A percentile compares a stretch with the other conserved stretches of the same genome.
phyloP scores from a whole-genome alignment of 495 filamentous ascomycete genomes.

The Parachaetomium inaequale region DNA sequence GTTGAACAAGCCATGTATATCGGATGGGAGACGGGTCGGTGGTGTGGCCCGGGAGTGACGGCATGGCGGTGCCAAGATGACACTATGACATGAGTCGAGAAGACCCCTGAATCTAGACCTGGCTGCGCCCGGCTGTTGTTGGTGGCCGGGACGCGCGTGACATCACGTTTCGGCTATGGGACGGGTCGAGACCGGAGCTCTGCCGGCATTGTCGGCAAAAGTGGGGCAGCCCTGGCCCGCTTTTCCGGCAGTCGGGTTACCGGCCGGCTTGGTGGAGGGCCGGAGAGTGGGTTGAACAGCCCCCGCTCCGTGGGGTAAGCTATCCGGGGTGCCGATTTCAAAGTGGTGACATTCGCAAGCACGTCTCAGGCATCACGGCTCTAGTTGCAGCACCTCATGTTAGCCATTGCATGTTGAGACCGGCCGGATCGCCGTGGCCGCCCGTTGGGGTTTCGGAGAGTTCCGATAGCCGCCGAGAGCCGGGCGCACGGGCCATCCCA shows the following conservation, averaged over 20 bases:
- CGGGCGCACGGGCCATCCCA: constrained; percentile 1
- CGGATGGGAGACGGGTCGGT: not conserved
- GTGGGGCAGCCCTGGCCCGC: constrained; percentile 4
- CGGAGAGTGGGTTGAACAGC: not conserved
- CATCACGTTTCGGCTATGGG: constrained; percentile 17
- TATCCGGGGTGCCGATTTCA: not conserved
- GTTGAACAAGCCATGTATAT: not conserved
- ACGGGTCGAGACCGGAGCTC: constrained; percentile 8
- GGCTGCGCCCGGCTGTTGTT: not conserved
- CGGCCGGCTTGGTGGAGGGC: not conserved
- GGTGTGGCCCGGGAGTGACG: not conserved
- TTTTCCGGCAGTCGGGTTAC: constrained; percentile 15
- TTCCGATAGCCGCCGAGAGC: constrained; percentile 26
- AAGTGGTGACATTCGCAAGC: not conserved
- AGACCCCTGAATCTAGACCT: not conserved
- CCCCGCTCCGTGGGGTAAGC: not conserved
- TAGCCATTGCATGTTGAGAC: not conserved
- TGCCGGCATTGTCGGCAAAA: constrained; percentile 21
- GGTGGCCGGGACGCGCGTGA: constrained; percentile 1
- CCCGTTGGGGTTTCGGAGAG: not conserved
- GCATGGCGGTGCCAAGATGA: constrained; percentile 1
- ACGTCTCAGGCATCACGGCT: not conserved
- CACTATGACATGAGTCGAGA: not conserved
- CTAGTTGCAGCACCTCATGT: not conserved
- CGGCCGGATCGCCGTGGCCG: not conserved